phyloP scores from a whole-genome alignment of 441 rosid species.

The Erodium moschatum region DNA sequence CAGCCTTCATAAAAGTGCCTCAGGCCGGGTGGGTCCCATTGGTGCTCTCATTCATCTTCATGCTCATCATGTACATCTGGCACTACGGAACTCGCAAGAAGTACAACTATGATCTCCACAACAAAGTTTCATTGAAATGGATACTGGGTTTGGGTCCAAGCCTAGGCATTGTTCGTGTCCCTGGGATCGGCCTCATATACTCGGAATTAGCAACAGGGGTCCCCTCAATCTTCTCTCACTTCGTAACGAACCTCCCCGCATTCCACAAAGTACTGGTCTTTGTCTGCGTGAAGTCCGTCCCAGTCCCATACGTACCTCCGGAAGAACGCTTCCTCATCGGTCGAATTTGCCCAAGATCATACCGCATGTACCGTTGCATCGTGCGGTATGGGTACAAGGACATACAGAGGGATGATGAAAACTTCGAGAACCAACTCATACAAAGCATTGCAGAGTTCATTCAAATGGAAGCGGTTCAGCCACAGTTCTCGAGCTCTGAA shows the following conservation, averaged over 20 bases:
- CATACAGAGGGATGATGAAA: constrained; percentile 63
- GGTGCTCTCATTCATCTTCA: constrained; percentile 53
- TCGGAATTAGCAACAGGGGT: constrained; percentile 87
- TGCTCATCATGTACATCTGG: constrained; percentile 81
- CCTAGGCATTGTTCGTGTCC: constrained; percentile 90
- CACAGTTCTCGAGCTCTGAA: constrained; percentile 48
- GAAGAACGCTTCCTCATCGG: constrained; percentile 93
- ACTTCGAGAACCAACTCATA: constrained; percentile 74
- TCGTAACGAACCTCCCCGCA: constrained; percentile 86
- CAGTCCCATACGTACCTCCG: constrained; percentile 71
- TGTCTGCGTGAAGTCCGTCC: constrained; percentile 91
- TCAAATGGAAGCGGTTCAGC: constrained; percentile 85
- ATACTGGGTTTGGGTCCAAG: constrained; percentile 83
- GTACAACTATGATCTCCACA: constrained; percentile 81
- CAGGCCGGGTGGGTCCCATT: constrained; percentile 92
- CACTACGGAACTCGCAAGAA: constrained; percentile 82
- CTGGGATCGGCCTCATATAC: constrained; percentile 85
- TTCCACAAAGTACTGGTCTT: constrained; percentile 82
- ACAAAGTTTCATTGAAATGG: constrained; percentile 89
- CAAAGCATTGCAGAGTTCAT: constrained; percentile 92
- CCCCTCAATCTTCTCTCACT: constrained; percentile 88
- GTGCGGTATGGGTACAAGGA: constrained; percentile 88
- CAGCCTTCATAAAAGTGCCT: constrained; percentile 66
- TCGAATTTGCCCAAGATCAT: constrained; percentile 81
- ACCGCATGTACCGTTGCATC: constrained; percentile 90